Evolutionary conservation across 2,329 filamentous ascomycete species (phyloP).

Genomic region (Penicillium nordicum): DNA sequence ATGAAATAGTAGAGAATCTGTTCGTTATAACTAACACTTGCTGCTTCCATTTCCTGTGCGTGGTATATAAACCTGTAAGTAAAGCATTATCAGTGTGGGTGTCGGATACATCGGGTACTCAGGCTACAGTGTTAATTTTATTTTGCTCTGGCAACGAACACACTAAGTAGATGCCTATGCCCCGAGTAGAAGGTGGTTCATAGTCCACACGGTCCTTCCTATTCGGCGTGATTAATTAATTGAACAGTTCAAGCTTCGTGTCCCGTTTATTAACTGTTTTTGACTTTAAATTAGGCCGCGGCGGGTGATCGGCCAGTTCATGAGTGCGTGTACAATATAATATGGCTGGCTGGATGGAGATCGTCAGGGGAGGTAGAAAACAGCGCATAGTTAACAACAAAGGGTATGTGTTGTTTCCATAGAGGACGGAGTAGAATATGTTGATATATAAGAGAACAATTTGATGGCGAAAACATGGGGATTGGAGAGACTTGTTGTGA

Average conservation of each 20-base stretch:
- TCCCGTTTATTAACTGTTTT: background rate
- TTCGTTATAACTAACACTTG: background rate
- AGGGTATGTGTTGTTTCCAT: background rate
- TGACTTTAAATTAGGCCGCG: background rate
- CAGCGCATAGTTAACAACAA: background rate
- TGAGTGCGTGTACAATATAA: background rate
- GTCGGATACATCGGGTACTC: background rate
- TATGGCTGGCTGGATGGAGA: background rate
- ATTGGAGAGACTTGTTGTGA: background rate
- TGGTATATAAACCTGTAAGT: no score
- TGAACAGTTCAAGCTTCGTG: background rate
- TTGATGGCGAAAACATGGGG: background rate
- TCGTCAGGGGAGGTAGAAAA: conserved; percentile 5
- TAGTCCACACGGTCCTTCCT: background rate
- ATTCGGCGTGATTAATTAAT: background rate
- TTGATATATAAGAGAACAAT: background rate
- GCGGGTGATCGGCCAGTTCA: conserved; percentile 5
- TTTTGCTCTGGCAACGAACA: background rate
- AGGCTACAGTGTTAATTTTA: background rate
- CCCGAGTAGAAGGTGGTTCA: background rate
- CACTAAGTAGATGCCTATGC: background rate
- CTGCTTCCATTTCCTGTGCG: background rate
- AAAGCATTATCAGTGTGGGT: background rate
- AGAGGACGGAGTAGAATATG: background rate
- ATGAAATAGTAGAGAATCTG: background rate